phyloP scores from a whole-genome alignment of 225 moss, liverwort and hornwort species.

The Climacium dendroides region DNA sequence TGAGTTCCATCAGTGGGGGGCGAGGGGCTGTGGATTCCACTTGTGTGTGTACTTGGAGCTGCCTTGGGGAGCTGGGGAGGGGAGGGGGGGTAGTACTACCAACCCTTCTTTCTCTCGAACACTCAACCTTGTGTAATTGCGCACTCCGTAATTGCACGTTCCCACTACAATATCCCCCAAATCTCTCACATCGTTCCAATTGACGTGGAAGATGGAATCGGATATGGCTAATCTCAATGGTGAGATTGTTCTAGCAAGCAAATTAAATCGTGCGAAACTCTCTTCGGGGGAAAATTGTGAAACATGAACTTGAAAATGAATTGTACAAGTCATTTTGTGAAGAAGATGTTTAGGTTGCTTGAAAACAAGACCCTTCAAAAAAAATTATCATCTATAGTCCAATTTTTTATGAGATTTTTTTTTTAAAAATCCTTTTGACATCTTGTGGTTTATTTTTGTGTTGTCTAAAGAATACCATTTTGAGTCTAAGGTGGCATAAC shows the following conservation, averaged over 20 bases:
- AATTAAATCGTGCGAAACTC: neutral
- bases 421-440: neutral
- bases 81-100: neutral
- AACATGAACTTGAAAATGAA: neutral
- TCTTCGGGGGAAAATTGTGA: neutral
- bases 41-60: neutral
- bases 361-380: neutral
- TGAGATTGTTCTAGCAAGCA: neutral
- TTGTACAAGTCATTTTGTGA: neutral
- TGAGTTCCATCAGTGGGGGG: neutral
- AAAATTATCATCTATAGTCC: neutral
- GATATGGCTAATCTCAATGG: no score
- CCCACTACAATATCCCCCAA: neutral
- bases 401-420: neutral
- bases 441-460: neutral
- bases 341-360: fast-evolving
- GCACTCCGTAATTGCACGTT: neutral
- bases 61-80: neutral
- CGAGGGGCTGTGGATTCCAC: neutral
- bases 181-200: neutral
- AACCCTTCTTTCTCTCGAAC: neutral
- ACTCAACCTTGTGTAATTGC: neutral
- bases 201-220: neutral
- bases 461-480: neutral
- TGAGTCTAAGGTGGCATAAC: neutral